A percentile compares a stretch with the other conserved stretches of the same genome.
These are phyloP conservation scores for Neovahlkampfia damariscottae DNA, from an alignment of 78 protist species.

Conservation along the genomic window DNA sequence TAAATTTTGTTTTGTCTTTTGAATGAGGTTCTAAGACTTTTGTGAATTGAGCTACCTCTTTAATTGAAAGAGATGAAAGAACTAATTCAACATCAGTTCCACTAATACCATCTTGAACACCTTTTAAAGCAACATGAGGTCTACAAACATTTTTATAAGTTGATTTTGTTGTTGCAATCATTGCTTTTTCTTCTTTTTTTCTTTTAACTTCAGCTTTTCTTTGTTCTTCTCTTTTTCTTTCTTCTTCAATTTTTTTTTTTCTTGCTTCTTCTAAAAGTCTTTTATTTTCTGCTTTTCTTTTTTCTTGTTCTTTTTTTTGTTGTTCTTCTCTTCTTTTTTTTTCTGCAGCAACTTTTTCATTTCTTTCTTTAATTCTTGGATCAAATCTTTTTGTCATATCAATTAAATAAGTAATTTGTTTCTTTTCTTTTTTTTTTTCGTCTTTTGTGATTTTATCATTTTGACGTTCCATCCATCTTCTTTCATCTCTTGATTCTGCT, in stretches of 20 bases:
- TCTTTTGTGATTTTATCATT: not conserved
- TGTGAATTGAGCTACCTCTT: not conserved
- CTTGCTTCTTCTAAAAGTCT: constrained; percentile 16
- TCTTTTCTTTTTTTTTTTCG: not conserved
- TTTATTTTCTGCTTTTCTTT: constrained; percentile 3
- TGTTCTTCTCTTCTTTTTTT: not conserved
- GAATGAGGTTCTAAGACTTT: not conserved
- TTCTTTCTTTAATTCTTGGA: not conserved
- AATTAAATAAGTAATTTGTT: not conserved
- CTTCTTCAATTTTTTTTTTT: constrained; percentile 26
- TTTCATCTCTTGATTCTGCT: not conserved
- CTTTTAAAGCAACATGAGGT: not conserved
- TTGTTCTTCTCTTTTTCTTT: constrained; percentile 20
- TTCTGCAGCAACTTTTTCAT: not conserved
- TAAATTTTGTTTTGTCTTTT: no score
- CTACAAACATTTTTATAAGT: not conserved
- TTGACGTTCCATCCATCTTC: not conserved
- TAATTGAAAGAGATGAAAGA: not conserved
- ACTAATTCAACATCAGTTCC: not conserved
- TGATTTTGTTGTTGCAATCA: no score
- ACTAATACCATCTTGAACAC: not conserved
- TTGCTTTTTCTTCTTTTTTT: not conserved
- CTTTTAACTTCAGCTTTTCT: not conserved
- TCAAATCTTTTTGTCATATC: not conserved
- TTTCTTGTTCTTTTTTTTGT: not conserved